Conservation (phyloP, 306 rosid genomes). For the Pyrus betulifolia region DNA sequence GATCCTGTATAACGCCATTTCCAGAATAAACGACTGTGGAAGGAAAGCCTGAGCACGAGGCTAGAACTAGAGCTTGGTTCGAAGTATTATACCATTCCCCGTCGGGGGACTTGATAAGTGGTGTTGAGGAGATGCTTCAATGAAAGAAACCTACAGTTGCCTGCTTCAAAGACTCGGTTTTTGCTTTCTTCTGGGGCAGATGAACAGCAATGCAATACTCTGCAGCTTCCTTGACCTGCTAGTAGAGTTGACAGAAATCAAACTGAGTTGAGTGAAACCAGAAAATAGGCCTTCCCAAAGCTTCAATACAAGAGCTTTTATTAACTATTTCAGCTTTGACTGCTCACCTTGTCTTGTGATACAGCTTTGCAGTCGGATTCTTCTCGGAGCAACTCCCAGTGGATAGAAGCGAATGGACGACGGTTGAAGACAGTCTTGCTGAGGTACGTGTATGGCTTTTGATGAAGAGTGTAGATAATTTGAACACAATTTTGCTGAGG, state of each 20-base stretch:
- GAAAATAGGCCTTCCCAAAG: neutral
- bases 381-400: neutral
- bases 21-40: neutral
- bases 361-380: neutral
- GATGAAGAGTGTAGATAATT: too few species aligned
- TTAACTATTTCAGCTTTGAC: neutral
- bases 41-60: neutral
- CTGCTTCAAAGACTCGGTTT: neutral
- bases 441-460: too few species aligned
- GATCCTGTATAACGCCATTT: neutral
- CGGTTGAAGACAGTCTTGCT: neutral
- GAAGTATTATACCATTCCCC: neutral
- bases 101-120: neutral
- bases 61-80: neutral
- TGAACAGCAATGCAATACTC: neutral
- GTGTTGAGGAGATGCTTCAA: neutral
- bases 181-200: neutral
- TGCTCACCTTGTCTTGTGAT: slow-evolving; percentile 36
- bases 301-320: neutral
- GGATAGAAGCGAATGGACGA: neutral
- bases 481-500: neutral
- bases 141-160: neutral
- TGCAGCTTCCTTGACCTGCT: slow-evolving; percentile 30
- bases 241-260: slow-evolving; percentile 5
- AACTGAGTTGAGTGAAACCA: neutral